phyloP scores from a whole-genome alignment of 768 basidiomycete species.

The Antrodiella citrinella region DNA sequence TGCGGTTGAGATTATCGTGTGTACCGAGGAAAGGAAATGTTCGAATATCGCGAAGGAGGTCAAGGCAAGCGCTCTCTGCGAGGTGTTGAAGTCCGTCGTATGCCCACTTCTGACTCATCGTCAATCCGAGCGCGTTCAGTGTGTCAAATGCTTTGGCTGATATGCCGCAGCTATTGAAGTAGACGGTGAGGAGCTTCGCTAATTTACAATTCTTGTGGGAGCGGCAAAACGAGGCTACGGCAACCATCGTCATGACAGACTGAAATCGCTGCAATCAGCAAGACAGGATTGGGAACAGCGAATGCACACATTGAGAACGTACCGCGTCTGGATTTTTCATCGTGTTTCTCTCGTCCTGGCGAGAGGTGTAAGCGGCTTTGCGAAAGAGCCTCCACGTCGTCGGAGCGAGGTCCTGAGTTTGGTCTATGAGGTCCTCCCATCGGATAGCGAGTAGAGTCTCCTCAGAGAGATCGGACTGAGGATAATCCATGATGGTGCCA shows the following conservation, averaged over 20 bases:
- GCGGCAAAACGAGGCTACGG: conserved; percentile 3
- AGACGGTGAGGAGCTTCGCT: conserved; percentile 27
- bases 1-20: conserved; percentile 31
- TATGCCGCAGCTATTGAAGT: conserved; percentile 30
- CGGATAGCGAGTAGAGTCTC: conserved; percentile 3
- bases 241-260: conserved; percentile 2
- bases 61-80: conserved; percentile 5
- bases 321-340: conserved; percentile 7
- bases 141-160: conserved; percentile 31
- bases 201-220: conserved; percentile 6
- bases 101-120: conserved; percentile 33
- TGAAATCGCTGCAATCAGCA: neutral
- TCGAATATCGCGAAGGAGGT: conserved; percentile 19
- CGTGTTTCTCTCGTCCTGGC: conserved; percentile 2
- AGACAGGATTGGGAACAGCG: neutral
- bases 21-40: conserved; percentile 23
- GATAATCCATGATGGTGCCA: neutral
- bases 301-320: neutral
- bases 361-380: conserved; percentile 4
- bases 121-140: conserved; percentile 27
- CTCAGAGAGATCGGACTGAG: conserved; percentile 1
- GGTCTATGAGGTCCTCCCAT: neutral
- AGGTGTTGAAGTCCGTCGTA: conserved; percentile 7
- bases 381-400: conserved; percentile 2
- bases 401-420: neutral